Conservation (phyloP, 345 rosid genomes). For the Gossypioides kirkii region DNA sequence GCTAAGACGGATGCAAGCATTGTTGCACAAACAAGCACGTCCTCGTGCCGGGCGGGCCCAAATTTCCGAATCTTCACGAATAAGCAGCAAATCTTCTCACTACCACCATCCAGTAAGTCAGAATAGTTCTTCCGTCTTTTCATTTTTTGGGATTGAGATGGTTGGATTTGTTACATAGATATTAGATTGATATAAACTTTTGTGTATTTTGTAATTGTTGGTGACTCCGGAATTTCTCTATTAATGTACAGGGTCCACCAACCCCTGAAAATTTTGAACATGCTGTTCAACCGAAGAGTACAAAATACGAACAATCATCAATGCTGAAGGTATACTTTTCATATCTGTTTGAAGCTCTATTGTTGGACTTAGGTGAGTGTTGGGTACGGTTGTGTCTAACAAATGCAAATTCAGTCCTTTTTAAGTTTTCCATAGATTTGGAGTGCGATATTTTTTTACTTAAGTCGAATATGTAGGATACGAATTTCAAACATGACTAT, state of each 20-base stretch:
- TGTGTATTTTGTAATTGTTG: neutral
- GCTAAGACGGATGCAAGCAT: slow-evolving; percentile 66
- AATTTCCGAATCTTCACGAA: slow-evolving; percentile 50
- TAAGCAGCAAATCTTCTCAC: slow-evolving; percentile 68
- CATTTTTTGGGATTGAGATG: neutral
- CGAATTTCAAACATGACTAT: neutral
- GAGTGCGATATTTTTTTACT: too few relatives aligned
- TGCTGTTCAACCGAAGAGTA: slow-evolving; percentile 38
- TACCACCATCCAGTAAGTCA: slow-evolving; percentile 54
- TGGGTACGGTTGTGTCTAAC: neutral
- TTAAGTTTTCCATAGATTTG: neutral
- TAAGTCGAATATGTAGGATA: neutral
- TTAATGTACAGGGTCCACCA: slow-evolving; percentile 60
- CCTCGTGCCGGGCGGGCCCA: slow-evolving; percentile 56
- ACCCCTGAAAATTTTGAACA: slow-evolving; percentile 80
- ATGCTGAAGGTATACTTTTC: slow-evolving; percentile 44
- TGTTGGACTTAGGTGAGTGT: neutral
- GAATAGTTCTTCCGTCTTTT: neutral
- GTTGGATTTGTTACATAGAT: neutral
- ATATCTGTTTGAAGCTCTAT: neutral
- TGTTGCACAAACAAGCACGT: slow-evolving; percentile 72
- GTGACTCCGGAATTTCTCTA: neutral
- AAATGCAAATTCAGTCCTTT: neutral
- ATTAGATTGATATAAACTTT: neutral
- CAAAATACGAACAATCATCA: slow-evolving; percentile 48